A percentile compares a stretch with the other conserved stretches of the same genome.
Conservation (phyloP, 768 basidiomycete genomes). For the Chiua virens region DNA sequence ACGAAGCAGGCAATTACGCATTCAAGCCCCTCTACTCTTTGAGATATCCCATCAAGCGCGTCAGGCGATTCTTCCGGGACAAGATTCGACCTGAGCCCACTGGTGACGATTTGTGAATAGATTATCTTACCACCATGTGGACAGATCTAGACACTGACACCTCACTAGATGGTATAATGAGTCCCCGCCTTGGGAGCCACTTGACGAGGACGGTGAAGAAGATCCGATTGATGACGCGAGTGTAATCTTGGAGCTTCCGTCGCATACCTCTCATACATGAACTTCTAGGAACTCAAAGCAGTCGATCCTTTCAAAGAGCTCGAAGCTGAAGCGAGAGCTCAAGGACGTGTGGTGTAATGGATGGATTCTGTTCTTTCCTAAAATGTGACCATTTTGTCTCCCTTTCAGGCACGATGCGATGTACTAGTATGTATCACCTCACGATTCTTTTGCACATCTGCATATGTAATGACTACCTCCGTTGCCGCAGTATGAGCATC, state of each 20-base stretch:
- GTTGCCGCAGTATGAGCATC: too few relatives aligned
- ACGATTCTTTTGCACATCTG: too few relatives aligned
- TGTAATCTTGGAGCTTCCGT: background rate
- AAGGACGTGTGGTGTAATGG: too few relatives aligned
- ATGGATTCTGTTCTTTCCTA: too few relatives aligned
- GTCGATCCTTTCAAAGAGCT: constrained; percentile 10
- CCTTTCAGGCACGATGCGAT: too few relatives aligned
- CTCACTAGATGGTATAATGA: constrained; percentile 22
- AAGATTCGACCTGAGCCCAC: background rate
- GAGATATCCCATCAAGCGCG: constrained; percentile 12
- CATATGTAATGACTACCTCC: too few relatives aligned
- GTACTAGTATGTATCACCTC: too few relatives aligned
- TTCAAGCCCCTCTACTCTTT: constrained; percentile 26
- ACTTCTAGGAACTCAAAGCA: background rate
- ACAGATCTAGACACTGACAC: background rate
- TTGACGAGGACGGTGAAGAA: constrained; percentile 26
- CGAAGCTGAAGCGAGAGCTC: too few relatives aligned
- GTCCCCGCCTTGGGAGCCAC: constrained; percentile 26
- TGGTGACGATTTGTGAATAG: constrained; percentile 22
- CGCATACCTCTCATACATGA: background rate
- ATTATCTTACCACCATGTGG: too few relatives aligned
- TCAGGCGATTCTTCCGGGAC: constrained; percentile 18
- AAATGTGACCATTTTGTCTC: too few relatives aligned
- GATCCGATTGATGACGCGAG: constrained; percentile 21
- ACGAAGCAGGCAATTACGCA: constrained; percentile 12